Base-by-base conservation (phyloP, 768 basidiomycete species). In the Asterophora parasitica region DNA sequence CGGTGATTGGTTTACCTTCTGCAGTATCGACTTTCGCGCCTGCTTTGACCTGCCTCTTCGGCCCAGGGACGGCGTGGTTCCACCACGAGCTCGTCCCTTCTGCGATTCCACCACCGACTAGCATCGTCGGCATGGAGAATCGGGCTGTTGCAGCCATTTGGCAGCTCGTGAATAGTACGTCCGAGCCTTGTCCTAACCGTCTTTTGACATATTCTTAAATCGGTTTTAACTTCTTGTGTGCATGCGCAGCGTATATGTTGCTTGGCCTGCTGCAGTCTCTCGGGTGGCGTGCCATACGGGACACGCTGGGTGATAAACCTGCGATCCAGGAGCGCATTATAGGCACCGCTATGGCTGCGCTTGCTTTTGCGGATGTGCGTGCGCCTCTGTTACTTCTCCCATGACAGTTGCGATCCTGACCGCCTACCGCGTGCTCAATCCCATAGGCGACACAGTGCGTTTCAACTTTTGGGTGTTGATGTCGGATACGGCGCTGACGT, bases 341-440 rank as follows among this genome's bases (percentile, higher is more conserved):
- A 8, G 83, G 85, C 17, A 76, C 82, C 3, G 71, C 75, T 45
- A 66, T 88, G 45, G 68, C 73, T 31, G 81, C 82, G 2, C 72
- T 88, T 39, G 82, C 79, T 4, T 65, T 87, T 48, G 85, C 81
- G 34, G 86, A 90, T 64, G 88, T 88, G 54, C 63, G 88, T 88
- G 54, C 60, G 83, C 60, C 20, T 45, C 44, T 16, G 8, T 31
- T 31, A 12, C 42, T 19, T 37, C 28, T 17, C 37, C 9, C 5
- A 15, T 46, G 36, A 11, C 27, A 46, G 30, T 19, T 46, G 30
- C 1, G 17, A 30, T n/a, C 4, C 46, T 27, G n/a, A 49, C 12
- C n/a, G n/a, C n/a, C n/a, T n/a, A 31, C 20, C 26, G 3, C 15
- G 26, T 19, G 17, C 5, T 30, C 5, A 19, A 27, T 16, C n/a